Evolutionary conservation across 2,329 filamentous ascomycete species (phyloP).

Genomic region (Penicillium corylophilum): DNA sequence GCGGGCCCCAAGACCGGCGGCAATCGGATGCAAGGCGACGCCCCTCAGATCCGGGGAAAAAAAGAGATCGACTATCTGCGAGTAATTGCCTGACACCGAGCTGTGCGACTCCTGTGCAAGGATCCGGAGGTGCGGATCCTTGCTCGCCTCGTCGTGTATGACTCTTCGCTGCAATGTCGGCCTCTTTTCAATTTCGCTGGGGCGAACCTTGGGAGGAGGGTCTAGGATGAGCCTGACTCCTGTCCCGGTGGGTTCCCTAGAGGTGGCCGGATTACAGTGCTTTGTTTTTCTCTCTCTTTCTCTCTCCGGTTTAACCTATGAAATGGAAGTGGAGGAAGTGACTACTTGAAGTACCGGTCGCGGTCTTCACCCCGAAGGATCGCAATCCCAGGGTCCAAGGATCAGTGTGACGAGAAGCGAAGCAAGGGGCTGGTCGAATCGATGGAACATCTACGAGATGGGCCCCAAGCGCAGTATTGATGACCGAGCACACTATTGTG

Average conservation of each 20-base stretch:
- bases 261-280: not conserved
- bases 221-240: not conserved
- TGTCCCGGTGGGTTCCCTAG: too few species aligned
- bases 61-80: constrained; percentile 14
- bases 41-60: constrained; percentile 16
- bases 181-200: constrained; percentile 14
- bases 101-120: constrained; percentile 22
- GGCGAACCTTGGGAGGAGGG: not conserved
- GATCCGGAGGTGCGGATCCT: constrained; percentile 12
- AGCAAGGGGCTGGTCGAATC: constrained; percentile 22
- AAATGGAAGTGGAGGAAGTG: not conserved
- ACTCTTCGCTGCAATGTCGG: constrained; percentile 17
- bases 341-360: not conserved
- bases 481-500: constrained; percentile 9
- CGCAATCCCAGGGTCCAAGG: constrained; percentile 9
- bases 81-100: constrained; percentile 18
- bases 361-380: not conserved
- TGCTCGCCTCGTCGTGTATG: constrained; percentile 15
- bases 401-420: constrained; percentile 18
- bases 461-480: constrained; percentile 5
- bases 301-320: not conserved
- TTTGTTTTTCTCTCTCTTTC: not conserved
- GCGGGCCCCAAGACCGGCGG: not conserved
- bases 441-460: constrained; percentile 10
- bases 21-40: constrained; percentile 11